Evolutionary conservation across 164 flowering plant genomes (phyloP), one percentile per base, ranked within the genome.

Genomic region (Dillenia turbinata): DNA sequence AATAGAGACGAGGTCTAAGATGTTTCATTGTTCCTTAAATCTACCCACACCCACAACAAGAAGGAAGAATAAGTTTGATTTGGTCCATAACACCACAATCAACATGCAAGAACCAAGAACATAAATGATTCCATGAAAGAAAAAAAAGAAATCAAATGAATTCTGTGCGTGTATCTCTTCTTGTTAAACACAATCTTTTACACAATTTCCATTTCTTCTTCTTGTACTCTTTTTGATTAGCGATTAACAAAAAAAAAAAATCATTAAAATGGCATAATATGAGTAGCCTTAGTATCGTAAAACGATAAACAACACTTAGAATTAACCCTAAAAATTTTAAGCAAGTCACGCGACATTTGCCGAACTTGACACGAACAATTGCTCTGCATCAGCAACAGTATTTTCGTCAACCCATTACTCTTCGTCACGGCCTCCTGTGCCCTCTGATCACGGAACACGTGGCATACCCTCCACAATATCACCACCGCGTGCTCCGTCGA

Each of bases 331-430:
- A 88, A 84, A 1, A 87, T 76, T 79, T 86, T 90, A 49, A 93
- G 64, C 71, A 93, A 56, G 62, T 93, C 98, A 6, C 69, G 60
- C 43, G 84, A 71, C 96, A 93, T 89, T 61, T 77, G 85, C 57
- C 88, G 66, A 5, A 83, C 88, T 9, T 75, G 63, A 15, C 88
- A 85, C 57, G 97, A 82, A 66, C 88, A 85, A 60, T 83, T 73
- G 68, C 91, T 93, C 77, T 93, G 98, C 83, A 93, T 74, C 78
- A 93, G 44, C 74, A 93, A 46, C 85, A 93, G 44, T 1, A 90
- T 77, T 81, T 90, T 93, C n/a, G 91, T 79, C 71, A 83, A 12
- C 11, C 94, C 96, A 47, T 93, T 93, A 59, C 75, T 73, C 71
- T 62, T 74, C 45, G 69, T 63, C 72, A 83, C 89, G 57, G 75